Percentiles rank a stretch among this genome's conserved stretches.
phyloP scores from a whole-genome alignment of 2,329 filamentous ascomycete genomes.

The Cladosporium velox region DNA sequence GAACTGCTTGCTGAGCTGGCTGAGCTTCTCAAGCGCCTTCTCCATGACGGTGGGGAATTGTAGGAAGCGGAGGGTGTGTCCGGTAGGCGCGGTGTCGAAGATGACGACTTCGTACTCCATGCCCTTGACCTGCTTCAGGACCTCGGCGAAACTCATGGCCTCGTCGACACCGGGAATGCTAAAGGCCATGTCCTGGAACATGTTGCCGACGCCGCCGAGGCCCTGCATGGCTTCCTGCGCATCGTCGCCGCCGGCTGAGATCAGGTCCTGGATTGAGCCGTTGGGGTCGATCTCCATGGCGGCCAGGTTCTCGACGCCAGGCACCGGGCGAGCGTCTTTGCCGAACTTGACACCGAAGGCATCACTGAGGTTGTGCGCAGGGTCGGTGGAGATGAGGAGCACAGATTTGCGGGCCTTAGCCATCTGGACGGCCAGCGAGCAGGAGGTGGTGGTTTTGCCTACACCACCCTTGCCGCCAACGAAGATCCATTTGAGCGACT shows the following conservation, averaged over 20 bases:
- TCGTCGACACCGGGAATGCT: constrained; percentile 98
- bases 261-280: constrained; percentile 91
- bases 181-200: constrained; percentile 99
- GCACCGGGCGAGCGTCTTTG: constrained; percentile 91
- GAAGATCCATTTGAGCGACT: constrained; percentile 96
- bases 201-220: constrained; percentile 73
- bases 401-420: constrained; percentile 93
- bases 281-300: constrained; percentile 99
- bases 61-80: constrained; percentile 96
- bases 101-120: constrained; percentile 98
- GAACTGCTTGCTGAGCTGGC: constrained; percentile 89
- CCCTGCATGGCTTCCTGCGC: constrained; percentile 70
- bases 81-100: constrained; percentile 97
- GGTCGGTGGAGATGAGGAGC: constrained; percentile 96
- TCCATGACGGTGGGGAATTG: constrained; percentile 98
- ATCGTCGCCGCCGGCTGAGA: constrained; percentile 75
- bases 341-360: constrained; percentile 99
- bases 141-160: constrained; percentile 99
- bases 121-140: constrained; percentile 98
- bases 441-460: constrained; percentile 99
- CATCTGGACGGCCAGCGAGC: constrained; percentile 96
- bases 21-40: constrained; percentile 96
- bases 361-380: constrained; percentile 95
- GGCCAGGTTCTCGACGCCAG: constrained; percentile 90
- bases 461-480: constrained; percentile 98